Evolutionary conservation across 1,284 basidiomycete species (phyloP).

Genomic region (Ganoderma multipileum): DNA sequence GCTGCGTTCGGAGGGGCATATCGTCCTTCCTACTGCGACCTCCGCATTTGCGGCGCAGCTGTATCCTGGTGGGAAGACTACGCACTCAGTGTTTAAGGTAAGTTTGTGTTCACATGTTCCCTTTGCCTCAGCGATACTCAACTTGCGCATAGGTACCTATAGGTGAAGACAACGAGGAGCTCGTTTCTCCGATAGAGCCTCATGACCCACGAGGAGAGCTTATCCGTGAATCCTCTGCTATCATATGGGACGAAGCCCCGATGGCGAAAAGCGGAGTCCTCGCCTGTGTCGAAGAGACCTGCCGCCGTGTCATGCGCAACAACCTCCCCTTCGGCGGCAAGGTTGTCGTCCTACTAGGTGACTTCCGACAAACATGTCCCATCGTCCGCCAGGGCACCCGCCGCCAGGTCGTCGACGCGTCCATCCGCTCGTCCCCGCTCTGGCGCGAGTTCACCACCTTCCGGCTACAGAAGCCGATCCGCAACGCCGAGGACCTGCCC

Average conservation of each 20-base stretch:
- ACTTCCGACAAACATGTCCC: constrained; percentile 49
- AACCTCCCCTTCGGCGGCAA: constrained; percentile 47
- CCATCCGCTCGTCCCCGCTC: constrained; percentile 45
- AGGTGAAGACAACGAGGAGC: constrained; percentile 41
- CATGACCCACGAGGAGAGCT: constrained; percentile 41
- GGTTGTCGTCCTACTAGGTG: constrained; percentile 43
- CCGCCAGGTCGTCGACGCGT: constrained; percentile 42
- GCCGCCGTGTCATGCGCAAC: constrained; percentile 1
- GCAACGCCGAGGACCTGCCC: constrained; percentile 44
- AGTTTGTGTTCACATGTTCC: neutral
- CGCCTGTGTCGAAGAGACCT: constrained; percentile 43
- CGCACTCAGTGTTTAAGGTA: constrained; percentile 46
- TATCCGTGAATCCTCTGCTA: constrained; percentile 37
- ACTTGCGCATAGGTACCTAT: constrained; percentile 40
- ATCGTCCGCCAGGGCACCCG: constrained; percentile 41
- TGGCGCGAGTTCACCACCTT: constrained; percentile 40
- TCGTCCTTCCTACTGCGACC: constrained; percentile 46
- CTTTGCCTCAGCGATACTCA: neutral
- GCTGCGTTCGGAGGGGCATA: constrained; percentile 36
- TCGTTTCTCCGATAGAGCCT: constrained; percentile 39
- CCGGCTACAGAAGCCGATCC: constrained; percentile 43
- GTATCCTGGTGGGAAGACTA: constrained; percentile 47
- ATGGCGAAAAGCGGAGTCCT: constrained; percentile 47
- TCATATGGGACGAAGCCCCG: constrained; percentile 49
- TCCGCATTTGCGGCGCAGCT: constrained; percentile 48